A percentile compares a stretch with the other conserved stretches of the same genome.
phyloP scores from a whole-genome alignment of 345 rosid genomes.

The Gossypium thurberi region DNA sequence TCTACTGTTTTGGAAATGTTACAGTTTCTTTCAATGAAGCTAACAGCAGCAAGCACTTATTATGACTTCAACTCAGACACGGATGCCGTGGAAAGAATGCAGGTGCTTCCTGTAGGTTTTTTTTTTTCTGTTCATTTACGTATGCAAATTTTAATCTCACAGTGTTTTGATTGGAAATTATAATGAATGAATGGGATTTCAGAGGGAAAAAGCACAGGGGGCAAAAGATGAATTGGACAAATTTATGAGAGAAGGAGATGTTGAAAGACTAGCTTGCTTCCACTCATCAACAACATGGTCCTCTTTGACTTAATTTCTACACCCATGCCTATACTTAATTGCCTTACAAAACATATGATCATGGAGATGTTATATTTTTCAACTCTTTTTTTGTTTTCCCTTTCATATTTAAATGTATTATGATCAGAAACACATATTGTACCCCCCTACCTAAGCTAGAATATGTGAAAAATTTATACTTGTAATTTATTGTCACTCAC shows the following conservation, averaged over 20 bases:
- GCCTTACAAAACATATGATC: conserved; percentile 4
- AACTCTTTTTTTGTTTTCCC: background rate
- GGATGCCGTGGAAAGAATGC: conserved; percentile 44
- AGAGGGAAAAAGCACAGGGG: conserved; percentile 60
- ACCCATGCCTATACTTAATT: background rate
- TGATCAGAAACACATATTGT: background rate
- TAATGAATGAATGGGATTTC: conserved; percentile 1
- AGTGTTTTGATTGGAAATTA: background rate
- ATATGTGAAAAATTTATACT: conserved; percentile 1
- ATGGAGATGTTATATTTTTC: conserved; percentile 13
- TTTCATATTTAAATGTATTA: background rate
- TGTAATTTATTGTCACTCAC: conserved; percentile 16
- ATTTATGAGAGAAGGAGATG: conserved; percentile 41
- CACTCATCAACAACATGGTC: conserved; percentile 30
- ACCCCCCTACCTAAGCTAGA: conserved; percentile 5
- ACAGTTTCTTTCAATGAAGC: conserved; percentile 91
- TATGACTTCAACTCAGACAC: conserved; percentile 69
- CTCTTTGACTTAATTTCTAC: conserved; percentile 5
- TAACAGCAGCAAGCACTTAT: conserved; percentile 64
- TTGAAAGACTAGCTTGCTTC: conserved; percentile 35
- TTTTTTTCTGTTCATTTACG: background rate
- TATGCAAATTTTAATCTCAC: background rate
- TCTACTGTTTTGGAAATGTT: conserved; percentile 1
- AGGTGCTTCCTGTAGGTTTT: background rate
- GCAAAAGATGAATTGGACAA: conserved; percentile 47